A percentile compares a stretch with the other conserved stretches of the same genome.
phyloP scores from a whole-genome alignment of 441 rosid species.

The Arabidopsis lyrata region DNA sequence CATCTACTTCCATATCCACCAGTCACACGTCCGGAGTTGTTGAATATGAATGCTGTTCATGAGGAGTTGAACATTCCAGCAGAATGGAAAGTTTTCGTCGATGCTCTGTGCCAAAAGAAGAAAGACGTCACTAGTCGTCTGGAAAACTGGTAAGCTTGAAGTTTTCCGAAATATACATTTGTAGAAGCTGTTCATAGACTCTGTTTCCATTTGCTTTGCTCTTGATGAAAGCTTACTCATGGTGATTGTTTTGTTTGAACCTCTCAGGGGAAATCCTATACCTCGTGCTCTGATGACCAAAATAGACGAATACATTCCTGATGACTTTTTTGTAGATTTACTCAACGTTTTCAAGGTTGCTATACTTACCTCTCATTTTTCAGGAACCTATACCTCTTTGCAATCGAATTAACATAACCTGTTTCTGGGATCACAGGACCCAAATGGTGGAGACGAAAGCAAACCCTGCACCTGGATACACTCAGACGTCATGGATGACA shows the following conservation, averaged over 20 bases:
- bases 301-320: conserved; percentile 81
- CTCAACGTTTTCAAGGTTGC: conserved; percentile 65
- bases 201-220: conserved; percentile 36
- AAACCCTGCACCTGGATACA: conserved; percentile 92
- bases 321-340: conserved; percentile 66
- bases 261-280: conserved; percentile 89
- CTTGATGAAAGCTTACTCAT: not conserved
- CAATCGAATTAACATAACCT: conserved; percentile 1
- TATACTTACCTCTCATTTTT: conserved; percentile 26
- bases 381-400: conserved; percentile 2
- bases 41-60: conserved; percentile 44
- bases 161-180: not conserved
- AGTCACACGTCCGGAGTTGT: conserved; percentile 47
- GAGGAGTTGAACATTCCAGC: conserved; percentile 54
- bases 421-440: conserved; percentile 53
- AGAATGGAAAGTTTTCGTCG: conserved; percentile 76
- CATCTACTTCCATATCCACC: conserved; percentile 83
- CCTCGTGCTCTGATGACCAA: conserved; percentile 67
- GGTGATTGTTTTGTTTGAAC: conserved; percentile 30
- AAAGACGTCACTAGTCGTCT: conserved; percentile 61
- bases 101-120: conserved; percentile 62
- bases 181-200: too few species aligned
- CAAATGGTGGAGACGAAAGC: conserved; percentile 46
- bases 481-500: conserved; percentile 95
- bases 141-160: conserved; percentile 62